Conservation (phyloP, 2,329 filamentous ascomycete species). For the Xylaria sp. region DNA sequence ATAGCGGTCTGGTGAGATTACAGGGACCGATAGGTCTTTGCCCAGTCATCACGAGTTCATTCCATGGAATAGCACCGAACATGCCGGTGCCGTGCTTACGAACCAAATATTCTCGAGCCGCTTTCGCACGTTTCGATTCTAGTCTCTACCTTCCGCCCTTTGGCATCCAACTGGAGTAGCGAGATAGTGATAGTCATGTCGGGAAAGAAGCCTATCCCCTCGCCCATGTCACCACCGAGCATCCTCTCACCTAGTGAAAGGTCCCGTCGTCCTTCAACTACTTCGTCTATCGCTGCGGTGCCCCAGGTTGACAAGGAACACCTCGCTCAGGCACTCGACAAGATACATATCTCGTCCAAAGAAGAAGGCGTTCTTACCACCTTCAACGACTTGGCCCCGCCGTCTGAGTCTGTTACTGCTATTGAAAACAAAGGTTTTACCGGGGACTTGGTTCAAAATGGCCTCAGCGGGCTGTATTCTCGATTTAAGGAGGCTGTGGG, state of each 20-base stretch:
- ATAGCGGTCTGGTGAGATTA: not conserved
- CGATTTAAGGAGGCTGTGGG: conserved; percentile 84
- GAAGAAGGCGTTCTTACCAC: conserved; percentile 84
- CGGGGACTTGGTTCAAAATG: conserved; percentile 79
- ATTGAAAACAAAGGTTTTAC: conserved; percentile 72
- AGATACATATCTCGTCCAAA: conserved; percentile 88
- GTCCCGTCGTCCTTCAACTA: conserved; percentile 48
- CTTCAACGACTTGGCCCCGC: conserved; percentile 88
- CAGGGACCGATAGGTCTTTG: not conserved
- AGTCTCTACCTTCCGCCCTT: not conserved
- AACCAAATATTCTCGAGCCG: not conserved
- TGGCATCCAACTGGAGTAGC: not conserved
- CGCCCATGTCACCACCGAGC: conserved; percentile 46
- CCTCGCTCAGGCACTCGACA: conserved; percentile 77
- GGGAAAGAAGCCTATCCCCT: conserved; percentile 36
- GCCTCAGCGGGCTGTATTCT: conserved; percentile 87
- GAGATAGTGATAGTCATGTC: conserved; percentile 37
- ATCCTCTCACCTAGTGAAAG: conserved; percentile 39
- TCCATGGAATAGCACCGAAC: conserved; percentile 9
- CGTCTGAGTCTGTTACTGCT: conserved; percentile 62
- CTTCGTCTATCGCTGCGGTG: conserved; percentile 53
- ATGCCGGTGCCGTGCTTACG: conserved; percentile 1
- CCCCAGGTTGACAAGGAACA: conserved; percentile 72
- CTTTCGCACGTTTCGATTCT: conserved; percentile 4
- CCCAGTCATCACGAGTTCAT: not conserved